Base-by-base conservation (phyloP, 148 eudicot genomes). In the Camellia lanceoleosa region DNA sequence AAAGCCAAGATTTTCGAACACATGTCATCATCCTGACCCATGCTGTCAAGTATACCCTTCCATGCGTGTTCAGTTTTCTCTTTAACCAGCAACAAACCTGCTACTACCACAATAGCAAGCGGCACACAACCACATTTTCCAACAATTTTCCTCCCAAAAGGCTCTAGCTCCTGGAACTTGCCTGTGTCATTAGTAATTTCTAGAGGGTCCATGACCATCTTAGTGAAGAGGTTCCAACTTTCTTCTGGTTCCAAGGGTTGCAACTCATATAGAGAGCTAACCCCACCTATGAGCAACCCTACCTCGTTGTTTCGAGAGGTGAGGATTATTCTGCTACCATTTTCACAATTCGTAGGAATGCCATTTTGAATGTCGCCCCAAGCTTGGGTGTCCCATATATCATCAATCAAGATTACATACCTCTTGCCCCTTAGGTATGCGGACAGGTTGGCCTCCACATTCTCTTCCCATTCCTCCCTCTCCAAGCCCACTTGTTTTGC, bases 401-500 rank as follows among this genome's bases (percentile, higher is more conserved):
- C 83, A 80, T 81, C 79, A 58, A 81, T 12, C 11, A 67, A 7
- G n/a, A 81, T 75, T 13, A 81, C 9, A 65, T 75, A 81, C 79
- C 83, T 67, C 19, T 68, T 81, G 38, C 15, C 16, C 6, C 2
- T 38, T 7, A 80, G 51, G 7, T 18, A 44, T 19, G 19, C 43
- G 19, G 0, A 13, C 0, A 80, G 71, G 71, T 72, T 72, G 46
- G 16, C 30, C 47, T 72, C 77, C 71, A 80, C 30, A 15, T 68
- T 68, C 11, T 64, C 6, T 7, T 64, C 14, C 10, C 9, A 18
- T 16, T 68, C 14, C 47, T 68, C 71, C 46, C 12, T 10, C 16
- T 42, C 16, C 71, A 68, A 14, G 2, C 47, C 71, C 8, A 68
- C 71, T 41, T 68, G 71, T 5, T 42, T 38, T 42, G 71, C 71